Evolutionary conservation across 2,329 filamentous ascomycete species (phyloP), one percentile per base, ranked within the genome.

Genomic region (Pezicula neosporulosa): DNA sequence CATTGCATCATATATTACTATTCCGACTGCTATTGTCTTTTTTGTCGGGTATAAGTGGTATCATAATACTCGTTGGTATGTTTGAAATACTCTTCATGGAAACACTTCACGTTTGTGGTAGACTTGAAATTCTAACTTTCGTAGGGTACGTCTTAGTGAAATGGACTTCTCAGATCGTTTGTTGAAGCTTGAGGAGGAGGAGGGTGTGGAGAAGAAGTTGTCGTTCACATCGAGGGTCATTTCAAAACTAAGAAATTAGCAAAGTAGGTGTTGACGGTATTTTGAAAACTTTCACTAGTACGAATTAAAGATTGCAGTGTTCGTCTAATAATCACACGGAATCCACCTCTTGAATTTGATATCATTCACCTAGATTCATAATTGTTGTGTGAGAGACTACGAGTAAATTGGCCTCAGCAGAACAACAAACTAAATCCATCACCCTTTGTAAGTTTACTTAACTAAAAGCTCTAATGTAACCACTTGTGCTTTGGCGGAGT

Each of bases 151-250:
- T 3, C 28, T 48, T 7, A 43, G 21, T 28, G 52, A 54, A 38
- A 54, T 54, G 48, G 52, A 54, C 41, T 54, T 54, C 38, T 48
- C 44, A 18, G 48, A 51, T 49, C 52, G 52, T 28, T 38, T 54
- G 42, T 1, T 51, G 7, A 54, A 51, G 39, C 7, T 51, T n/a
- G 52, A 49, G 8, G 45, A 52, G 15, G 51, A 52, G 12, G 41
- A 48, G 15, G 50, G 39, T 10, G 42, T 46, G 6, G 39, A 42
- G 12, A 42, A 42, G 16, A 42, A 42, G 12, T 13, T 42, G 5
- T 42, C 39, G 4, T 42, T 18, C 5, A 19, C 39, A 19, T 24
- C 39, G 15, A 18, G 39, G 24, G 12, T 42, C 5, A 42, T 42
- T 19, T 24, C 18, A 16, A 42, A 21, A 19, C 16, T 42, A 4